Evolutionary conservation across 805 yeast species (phyloP), one percentile per base, ranked within the genome.

Genomic region (Cyberlindnera saturnus): DNA sequence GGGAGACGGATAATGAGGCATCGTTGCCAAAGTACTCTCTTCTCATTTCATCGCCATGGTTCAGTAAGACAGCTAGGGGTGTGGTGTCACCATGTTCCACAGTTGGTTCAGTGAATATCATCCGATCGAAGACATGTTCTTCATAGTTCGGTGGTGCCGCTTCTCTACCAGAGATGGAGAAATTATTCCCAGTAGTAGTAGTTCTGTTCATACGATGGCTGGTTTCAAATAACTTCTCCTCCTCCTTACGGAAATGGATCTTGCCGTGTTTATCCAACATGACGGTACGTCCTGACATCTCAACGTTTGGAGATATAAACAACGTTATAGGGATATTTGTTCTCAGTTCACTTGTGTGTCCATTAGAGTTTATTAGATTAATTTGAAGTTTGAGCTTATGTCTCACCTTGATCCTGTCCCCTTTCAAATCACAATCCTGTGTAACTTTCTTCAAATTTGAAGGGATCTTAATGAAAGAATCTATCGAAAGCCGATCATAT

Each of bases 341-440:
- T 23, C 96, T 71, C 42, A 91, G 70, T 62, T 90, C 97, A 9
- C 95, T 82, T 4, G 79, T 79, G 56, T 86, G 93, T 5, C 90
- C 90, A 52, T 82, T 88, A 0, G 83, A 78, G 57, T 85, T 86
- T 34, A 76, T 64, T 51, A 90, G 69, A 6, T 81, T 78, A 39
- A 90, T 77, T 17, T 76, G 81, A 49, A 90, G 78, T 52, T 83
- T 79, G 44, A 91, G 63, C 65, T 86, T 87, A 67, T 91, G 97
- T 41, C 90, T 73, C 20, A 90, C 88, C 57, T 85, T 83, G 48
- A 87, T 75, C 32, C 57, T 41, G 52, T 78, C 77, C n/a, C 72
- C 68, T 28, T 71, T 69, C 29, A 89, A 70, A 50, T 79, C 85
- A 60, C 90, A 83, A 59, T 89, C 96, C 60, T 87, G 98, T 1